Evolutionary conservation across 257 asterid genomes (phyloP).

Genomic region (Phtheirospermum japonicum): DNA sequence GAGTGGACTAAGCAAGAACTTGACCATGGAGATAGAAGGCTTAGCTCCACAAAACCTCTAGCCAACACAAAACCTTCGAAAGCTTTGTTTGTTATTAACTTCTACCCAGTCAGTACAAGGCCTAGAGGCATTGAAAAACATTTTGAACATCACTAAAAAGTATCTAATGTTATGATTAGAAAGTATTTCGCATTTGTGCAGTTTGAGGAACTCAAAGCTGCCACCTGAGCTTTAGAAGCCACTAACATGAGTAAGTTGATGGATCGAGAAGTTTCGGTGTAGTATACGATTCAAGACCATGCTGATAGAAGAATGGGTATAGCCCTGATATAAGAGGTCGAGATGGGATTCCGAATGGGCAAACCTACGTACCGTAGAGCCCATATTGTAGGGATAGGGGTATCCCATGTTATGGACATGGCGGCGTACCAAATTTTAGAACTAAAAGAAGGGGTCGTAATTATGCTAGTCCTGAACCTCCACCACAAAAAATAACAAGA

Average conservation of each 20-base stretch:
- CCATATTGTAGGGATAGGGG: slow-evolving; percentile 77
- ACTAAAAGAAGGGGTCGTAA: slow-evolving; percentile 56
- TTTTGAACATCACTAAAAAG: slow-evolving; percentile 71
- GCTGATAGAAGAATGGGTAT: slow-evolving; percentile 60
- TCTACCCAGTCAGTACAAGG: slow-evolving; percentile 77
- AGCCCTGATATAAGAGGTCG: slow-evolving; percentile 86
- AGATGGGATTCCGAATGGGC: slow-evolving; percentile 59
- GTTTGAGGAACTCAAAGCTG: slow-evolving; percentile 75
- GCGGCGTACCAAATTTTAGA: slow-evolving; percentile 63
- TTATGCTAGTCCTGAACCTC: slow-evolving; percentile 47
- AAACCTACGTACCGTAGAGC: no score
- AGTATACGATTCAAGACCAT: slow-evolving; percentile 75
- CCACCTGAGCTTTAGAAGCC: slow-evolving; percentile 74
- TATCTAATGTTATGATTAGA: slow-evolving; percentile 76
- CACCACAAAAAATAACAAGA: slow-evolving; percentile 55
- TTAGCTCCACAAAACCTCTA: slow-evolving; percentile 62
- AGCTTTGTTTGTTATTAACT: slow-evolving; percentile 82
- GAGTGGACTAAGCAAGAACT: slow-evolving; percentile 99
- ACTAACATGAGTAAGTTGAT: slow-evolving; percentile 70
- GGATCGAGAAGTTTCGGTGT: slow-evolving; percentile 88
- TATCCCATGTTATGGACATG: slow-evolving; percentile 92
- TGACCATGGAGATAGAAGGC: no score
- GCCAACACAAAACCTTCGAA: slow-evolving; percentile 70
- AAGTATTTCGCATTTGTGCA: slow-evolving; percentile 88
- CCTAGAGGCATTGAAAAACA: slow-evolving; percentile 79